A percentile compares a stretch with the other conserved stretches of the same genome.
phyloP scores from a whole-genome alignment of 495 filamentous ascomycete species.

The Aspergillus saccharolyticus region DNA sequence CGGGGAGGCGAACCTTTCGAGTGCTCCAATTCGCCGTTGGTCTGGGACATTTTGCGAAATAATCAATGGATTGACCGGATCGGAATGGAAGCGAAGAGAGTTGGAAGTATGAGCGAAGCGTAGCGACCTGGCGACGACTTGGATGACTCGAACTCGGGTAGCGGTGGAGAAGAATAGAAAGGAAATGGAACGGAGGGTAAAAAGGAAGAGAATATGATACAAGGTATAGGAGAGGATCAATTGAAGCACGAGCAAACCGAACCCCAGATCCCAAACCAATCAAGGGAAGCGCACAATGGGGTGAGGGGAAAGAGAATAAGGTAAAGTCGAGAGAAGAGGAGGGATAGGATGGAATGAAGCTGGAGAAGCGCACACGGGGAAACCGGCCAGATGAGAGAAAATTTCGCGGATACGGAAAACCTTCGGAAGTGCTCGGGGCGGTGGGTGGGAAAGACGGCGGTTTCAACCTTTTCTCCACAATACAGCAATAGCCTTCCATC shows the following conservation, averaged over 20 bases:
- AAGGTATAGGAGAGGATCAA: constrained; percentile 32
- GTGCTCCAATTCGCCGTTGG: constrained; percentile 41
- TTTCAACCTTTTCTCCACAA: constrained; percentile 1
- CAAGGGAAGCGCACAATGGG: constrained; percentile 26
- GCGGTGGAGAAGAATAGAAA: constrained; percentile 19
- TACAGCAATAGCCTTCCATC: neutral
- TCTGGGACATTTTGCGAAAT: constrained; percentile 35
- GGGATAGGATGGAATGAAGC: constrained; percentile 24
- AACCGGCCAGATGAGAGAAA: constrained; percentile 32
- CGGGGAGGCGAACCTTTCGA: constrained; percentile 35
- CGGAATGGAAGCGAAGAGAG: constrained; percentile 12
- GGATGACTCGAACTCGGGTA: constrained; percentile 7
- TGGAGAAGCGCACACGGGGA: constrained; percentile 19
- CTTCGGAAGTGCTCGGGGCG: constrained; percentile 46
- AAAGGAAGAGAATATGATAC: constrained; percentile 34
- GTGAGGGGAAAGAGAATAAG: constrained; percentile 16
- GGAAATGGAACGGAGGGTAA: constrained; percentile 19
- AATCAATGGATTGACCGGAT: constrained; percentile 17
- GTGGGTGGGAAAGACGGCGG: constrained; percentile 14
- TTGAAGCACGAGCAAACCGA: constrained; percentile 36
- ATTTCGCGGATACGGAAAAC: constrained; percentile 42
- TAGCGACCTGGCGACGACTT: constrained; percentile 11
- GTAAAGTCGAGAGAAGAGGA: constrained; percentile 19
- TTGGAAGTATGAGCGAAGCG: constrained; percentile 18
- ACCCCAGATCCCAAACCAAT: constrained; percentile 32